A percentile compares a stretch with the other conserved stretches of the same genome.
Conservation (phyloP, 75 land plant genomes). For the Pinus taeda region DNA sequence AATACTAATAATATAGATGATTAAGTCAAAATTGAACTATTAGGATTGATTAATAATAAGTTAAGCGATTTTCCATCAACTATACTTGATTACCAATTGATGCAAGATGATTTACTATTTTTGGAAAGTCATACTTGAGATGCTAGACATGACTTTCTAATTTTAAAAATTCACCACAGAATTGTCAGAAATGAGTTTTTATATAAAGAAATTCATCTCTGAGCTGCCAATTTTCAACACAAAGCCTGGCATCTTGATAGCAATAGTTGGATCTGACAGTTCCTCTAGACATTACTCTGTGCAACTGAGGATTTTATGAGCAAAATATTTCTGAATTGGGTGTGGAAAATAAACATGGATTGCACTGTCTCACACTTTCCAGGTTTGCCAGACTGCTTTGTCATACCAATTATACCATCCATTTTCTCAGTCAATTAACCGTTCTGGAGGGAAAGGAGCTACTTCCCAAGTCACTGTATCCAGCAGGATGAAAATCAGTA, state of each 20-base stretch:
- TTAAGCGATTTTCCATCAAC: no score
- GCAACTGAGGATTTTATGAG: not conserved
- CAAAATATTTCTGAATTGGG: not conserved
- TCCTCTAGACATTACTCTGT: not conserved
- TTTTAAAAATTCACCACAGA: no score
- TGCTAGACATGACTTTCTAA: no score
- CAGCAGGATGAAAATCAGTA: not conserved
- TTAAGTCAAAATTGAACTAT: no score
- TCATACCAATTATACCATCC: not conserved
- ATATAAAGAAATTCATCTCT: no score
- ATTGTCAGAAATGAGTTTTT: no score
- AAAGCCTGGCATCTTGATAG: not conserved
- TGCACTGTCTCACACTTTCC: slow-evolving; percentile 1
- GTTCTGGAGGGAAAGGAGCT: not conserved
- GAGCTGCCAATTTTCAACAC: no score
- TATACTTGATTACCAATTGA: no score
- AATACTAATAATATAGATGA: no score
- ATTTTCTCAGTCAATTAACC: not conserved
- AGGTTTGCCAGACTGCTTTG: not conserved
- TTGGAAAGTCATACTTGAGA: no score
- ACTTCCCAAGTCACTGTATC: not conserved
- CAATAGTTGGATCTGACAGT: not conserved
- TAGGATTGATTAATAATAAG: no score
- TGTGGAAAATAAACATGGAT: not conserved
- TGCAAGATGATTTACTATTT: no score